phyloP scores from a whole-genome alignment of 2,329 filamentous ascomycete genomes.

The Colletotrichum lini region DNA sequence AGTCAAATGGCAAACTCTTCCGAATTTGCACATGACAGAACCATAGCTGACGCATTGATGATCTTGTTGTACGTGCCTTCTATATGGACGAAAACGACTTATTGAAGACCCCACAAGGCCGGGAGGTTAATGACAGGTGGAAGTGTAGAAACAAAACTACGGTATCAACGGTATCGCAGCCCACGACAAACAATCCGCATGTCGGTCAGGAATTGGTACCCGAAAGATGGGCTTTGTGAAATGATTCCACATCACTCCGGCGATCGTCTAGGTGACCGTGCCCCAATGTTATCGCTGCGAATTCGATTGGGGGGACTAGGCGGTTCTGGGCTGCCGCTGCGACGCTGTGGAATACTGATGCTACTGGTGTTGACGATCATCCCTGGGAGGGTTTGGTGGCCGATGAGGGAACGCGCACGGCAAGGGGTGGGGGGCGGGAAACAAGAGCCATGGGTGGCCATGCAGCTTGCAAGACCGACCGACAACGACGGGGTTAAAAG shows the following conservation, averaged over 20 bases:
- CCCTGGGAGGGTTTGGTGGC: slow-evolving; percentile 14
- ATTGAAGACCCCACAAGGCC: not conserved
- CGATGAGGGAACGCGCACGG: slow-evolving; percentile 11
- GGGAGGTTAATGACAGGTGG: not conserved
- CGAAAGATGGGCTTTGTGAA: slow-evolving; percentile 17
- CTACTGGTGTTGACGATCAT: slow-evolving; percentile 29
- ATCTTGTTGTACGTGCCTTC: slow-evolving; percentile 21
- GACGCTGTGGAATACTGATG: slow-evolving; percentile 20
- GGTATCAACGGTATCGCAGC: not conserved
- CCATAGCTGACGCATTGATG: not conserved
- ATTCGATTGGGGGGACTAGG: slow-evolving; percentile 1
- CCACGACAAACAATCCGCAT: not conserved
- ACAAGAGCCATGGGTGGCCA: slow-evolving; percentile 8
- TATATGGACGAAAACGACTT: slow-evolving; percentile 6
- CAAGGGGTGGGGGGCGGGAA: not conserved
- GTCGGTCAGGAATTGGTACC: not conserved
- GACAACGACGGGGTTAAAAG: slow-evolving; percentile 2
- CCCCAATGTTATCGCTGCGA: not conserved
- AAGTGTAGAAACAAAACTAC: not conserved
- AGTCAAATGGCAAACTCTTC: not conserved
- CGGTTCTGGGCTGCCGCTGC: slow-evolving; percentile 4
- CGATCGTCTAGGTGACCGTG: slow-evolving; percentile 15
- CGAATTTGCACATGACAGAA: not conserved
- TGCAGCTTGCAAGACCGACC: not conserved
- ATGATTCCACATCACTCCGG: slow-evolving; percentile 36